Evolutionary conservation across 2,329 filamentous ascomycete genomes (phyloP).

Genomic region (Pochonia chlamydosporia): DNA sequence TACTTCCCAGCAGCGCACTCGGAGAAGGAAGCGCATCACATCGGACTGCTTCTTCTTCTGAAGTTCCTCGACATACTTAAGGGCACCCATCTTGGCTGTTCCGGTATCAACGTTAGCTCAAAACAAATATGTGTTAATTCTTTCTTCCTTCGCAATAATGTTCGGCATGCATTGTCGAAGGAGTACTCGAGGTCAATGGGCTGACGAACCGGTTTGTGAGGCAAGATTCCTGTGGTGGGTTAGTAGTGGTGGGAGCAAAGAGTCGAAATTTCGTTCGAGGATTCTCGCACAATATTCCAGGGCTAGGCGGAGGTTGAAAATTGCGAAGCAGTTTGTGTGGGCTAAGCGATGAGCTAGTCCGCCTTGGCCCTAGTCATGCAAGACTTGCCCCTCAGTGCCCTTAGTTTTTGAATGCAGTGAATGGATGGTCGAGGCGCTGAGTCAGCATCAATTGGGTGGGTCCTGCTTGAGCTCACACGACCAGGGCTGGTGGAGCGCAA

Average conservation of each 20-base stretch:
- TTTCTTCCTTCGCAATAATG: background rate
- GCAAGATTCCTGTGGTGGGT: slow-evolving; percentile 29
- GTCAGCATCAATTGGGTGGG: slow-evolving; percentile 17
- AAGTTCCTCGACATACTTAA: slow-evolving; percentile 99
- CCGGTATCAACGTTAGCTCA: slow-evolving; percentile 1
- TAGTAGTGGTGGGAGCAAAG: slow-evolving; percentile 27
- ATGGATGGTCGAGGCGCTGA: slow-evolving; percentile 8
- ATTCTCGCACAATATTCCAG: slow-evolving; percentile 17
- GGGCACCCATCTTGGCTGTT: slow-evolving; percentile 88
- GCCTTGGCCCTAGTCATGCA: slow-evolving; percentile 17
- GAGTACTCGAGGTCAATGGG: background rate
- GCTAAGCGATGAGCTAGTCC: slow-evolving; percentile 30
- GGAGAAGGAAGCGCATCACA: slow-evolving; percentile 99
- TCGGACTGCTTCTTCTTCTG: slow-evolving; percentile 99
- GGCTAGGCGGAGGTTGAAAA: slow-evolving; percentile 31
- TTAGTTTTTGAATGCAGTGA: slow-evolving; percentile 10
- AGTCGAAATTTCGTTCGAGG: slow-evolving; percentile 23
- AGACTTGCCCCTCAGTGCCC: slow-evolving; percentile 26
- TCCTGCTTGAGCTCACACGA: no score
- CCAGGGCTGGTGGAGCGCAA: no score
- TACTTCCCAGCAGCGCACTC: slow-evolving; percentile 99
- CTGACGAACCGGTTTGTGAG: slow-evolving; percentile 31
- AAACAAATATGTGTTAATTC: background rate
- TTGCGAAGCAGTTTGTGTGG: slow-evolving; percentile 30
- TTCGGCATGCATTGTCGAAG: background rate